Conservation (phyloP, 805 yeast genomes). For the Candida boidinii region DNA sequence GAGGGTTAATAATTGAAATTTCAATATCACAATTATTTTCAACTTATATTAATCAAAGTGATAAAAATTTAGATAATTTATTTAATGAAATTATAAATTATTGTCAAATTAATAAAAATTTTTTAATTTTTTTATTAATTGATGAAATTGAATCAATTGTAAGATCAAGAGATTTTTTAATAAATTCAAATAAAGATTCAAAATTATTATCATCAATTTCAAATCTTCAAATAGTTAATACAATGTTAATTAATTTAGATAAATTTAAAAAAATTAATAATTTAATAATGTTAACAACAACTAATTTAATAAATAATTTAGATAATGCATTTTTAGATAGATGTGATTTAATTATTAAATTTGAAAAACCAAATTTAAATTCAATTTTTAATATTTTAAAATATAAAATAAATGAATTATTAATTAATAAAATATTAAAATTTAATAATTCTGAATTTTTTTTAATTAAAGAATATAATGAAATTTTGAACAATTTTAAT, state of each 20-base stretch:
- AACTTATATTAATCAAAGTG: constrained; percentile 38
- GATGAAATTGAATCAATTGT: constrained; percentile 41
- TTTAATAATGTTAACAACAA: constrained; percentile 30
- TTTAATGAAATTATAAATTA: constrained; percentile 26
- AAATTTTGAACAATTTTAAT: no score
- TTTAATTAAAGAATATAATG: no score
- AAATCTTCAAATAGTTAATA: constrained; percentile 31
- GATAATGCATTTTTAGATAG: constrained; percentile 38
- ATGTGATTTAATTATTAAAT: constrained; percentile 27
- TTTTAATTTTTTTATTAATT: constrained; percentile 27
- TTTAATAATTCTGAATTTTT: no score
- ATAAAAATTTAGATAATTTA: constrained; percentile 29
- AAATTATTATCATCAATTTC: constrained; percentile 33
- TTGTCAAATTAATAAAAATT: constrained; percentile 7
- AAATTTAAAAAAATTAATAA: constrained; percentile 26
- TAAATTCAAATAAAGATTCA: constrained; percentile 26
- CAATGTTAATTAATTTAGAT: constrained; percentile 33
- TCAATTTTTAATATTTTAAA: constrained; percentile 23
- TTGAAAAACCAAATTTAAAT: constrained; percentile 25
- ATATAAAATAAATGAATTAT: constrained; percentile 19
- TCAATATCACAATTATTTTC: constrained; percentile 35
- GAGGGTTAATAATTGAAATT: constrained; percentile 29
- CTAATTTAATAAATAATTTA: constrained; percentile 28
- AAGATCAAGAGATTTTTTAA: constrained; percentile 26
- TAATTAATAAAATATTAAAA: no score